A percentile compares a stretch with the other conserved stretches of the same genome.
phyloP scores from a whole-genome alignment of 78 protist species.

The Trichosphaerium sp. region DNA sequence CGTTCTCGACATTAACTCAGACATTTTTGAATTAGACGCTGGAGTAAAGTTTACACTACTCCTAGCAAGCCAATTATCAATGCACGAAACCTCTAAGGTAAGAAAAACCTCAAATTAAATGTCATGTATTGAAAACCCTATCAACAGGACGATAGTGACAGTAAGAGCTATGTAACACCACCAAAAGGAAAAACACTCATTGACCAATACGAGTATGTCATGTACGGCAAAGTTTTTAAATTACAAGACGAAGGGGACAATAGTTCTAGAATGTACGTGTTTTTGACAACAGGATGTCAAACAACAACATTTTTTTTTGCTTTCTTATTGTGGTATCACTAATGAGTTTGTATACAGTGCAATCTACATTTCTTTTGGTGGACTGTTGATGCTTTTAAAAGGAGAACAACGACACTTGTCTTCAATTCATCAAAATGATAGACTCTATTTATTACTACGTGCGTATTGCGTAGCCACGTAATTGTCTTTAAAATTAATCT shows the following conservation, averaged over 20 bases:
- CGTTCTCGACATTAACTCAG: conserved; percentile 71
- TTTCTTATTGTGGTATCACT: not conserved
- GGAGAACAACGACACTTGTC: conserved; percentile 60
- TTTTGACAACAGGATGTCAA: no score
- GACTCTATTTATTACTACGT: conserved; percentile 40
- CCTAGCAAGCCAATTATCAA: no score
- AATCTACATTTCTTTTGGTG: conserved; percentile 78
- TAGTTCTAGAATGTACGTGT: conserved; percentile 45
- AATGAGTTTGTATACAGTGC: conserved; percentile 16
- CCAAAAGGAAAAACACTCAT: conserved; percentile 23
- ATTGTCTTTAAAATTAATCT: no score
- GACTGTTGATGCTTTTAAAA: conserved; percentile 68
- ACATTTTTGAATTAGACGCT: conserved; percentile 63
- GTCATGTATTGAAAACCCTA: no score
- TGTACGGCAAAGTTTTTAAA: conserved; percentile 78
- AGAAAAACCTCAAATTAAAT: no score
- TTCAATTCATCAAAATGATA: not conserved
- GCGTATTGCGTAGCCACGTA: no score
- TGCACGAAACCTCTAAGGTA: no score
- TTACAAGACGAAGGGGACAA: conserved; percentile 43
- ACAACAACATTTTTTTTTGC: not conserved
- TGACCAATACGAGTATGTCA: conserved; percentile 74
- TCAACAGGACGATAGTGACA: no score
- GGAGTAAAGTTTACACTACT: conserved; percentile 50
- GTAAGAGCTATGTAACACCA: no score